Evolutionary conservation across 345 rosid species (phyloP).

Genomic region (Gossypium mustelinum): DNA sequence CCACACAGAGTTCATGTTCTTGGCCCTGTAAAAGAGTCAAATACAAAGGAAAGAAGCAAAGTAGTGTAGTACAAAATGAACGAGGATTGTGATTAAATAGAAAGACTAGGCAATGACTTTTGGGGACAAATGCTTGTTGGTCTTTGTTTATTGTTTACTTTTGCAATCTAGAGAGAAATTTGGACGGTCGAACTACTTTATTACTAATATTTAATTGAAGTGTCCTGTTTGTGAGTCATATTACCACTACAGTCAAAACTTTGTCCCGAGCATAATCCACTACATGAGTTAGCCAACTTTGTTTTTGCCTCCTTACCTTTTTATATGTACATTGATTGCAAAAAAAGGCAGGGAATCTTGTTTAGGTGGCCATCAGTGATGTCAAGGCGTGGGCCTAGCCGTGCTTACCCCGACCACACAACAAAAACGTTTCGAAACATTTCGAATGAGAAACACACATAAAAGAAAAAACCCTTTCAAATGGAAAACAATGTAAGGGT

Average conservation of each 20-base stretch:
- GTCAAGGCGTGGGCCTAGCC: too few relatives aligned
- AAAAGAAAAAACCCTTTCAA: too few relatives aligned
- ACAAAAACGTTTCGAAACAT: too few relatives aligned
- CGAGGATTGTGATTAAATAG: neutral
- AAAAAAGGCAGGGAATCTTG: too few relatives aligned
- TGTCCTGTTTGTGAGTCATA: neutral
- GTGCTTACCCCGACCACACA: too few relatives aligned
- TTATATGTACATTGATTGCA: neutral
- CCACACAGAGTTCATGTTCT: slow-evolving; percentile 5
- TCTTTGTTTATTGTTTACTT: neutral
- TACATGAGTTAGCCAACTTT: neutral
- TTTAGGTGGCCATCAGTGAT: too few relatives aligned
- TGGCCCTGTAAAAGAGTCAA: neutral
- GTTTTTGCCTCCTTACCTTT: neutral
- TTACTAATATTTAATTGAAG: neutral
- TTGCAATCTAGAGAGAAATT: neutral
- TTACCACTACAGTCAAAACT: neutral
- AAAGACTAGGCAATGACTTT: neutral
- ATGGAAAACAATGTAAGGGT: too few relatives aligned
- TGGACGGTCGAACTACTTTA: neutral
- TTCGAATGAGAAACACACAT: too few relatives aligned
- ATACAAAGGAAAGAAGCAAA: neutral
- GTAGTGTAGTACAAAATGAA: neutral
- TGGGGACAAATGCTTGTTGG: neutral
- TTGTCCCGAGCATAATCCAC: too few relatives aligned